phyloP scores from a whole-genome alignment of 2,329 filamentous ascomycete species.

The Talaromyces sp. region DNA sequence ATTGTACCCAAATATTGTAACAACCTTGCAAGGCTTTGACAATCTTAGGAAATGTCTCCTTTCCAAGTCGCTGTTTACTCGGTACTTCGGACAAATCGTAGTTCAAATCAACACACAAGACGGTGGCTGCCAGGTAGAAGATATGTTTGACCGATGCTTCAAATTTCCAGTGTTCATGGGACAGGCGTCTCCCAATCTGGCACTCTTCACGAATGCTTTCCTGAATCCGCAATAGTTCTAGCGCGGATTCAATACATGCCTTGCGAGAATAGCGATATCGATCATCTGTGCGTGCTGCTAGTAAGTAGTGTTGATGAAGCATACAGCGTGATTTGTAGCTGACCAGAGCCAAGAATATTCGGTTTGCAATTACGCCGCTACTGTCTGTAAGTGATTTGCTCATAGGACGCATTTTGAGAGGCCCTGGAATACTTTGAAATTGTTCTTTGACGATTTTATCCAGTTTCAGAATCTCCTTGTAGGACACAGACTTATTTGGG shows the following conservation, averaged over 20 bases:
- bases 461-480: slow-evolving; percentile 13
- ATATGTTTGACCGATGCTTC: slow-evolving; percentile 11
- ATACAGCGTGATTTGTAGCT: slow-evolving; percentile 16
- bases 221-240: slow-evolving; percentile 12
- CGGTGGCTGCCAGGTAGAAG: slow-evolving; percentile 12
- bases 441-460: slow-evolving; percentile 13
- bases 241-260: slow-evolving; percentile 13
- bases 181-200: slow-evolving; percentile 12
- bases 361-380: slow-evolving; percentile 10
- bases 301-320: slow-evolving; percentile 11
- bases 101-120: slow-evolving; percentile 15
- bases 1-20: slow-evolving; percentile 11
- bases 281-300: not conserved
- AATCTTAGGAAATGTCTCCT: not conserved
- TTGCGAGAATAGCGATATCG: slow-evolving; percentile 15
- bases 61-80: not conserved
- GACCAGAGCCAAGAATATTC: slow-evolving; percentile 13
- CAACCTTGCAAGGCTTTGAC: slow-evolving; percentile 3
- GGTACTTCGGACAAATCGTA: not conserved
- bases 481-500: slow-evolving; percentile 9
- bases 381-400: slow-evolving; percentile 14
- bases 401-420: slow-evolving; percentile 10
- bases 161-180: slow-evolving; percentile 13
- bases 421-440: slow-evolving; percentile 1
- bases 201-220: slow-evolving; percentile 13